Evolutionary conservation across 768 basidiomycete genomes (phyloP), one percentile per base, ranked within the genome.

Genomic region (Suillus hirtellus): DNA sequence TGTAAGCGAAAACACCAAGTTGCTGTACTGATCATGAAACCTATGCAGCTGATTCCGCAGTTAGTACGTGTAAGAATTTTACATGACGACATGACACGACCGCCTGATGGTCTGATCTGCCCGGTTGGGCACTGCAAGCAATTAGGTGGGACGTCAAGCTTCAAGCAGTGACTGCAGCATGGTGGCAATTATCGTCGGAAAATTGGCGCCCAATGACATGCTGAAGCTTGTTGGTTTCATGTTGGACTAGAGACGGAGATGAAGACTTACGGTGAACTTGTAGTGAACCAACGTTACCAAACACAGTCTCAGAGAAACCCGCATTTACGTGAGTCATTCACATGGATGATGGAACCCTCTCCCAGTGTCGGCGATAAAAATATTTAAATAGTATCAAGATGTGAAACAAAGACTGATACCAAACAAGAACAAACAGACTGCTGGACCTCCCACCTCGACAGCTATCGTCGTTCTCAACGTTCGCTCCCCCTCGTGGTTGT

Each of bases 401-500:
- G 4, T 42, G 43, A 50, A 61, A 66, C 59, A 62, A 68, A 66
- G 50, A 52, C 24, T 12, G 27, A 5, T 7, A 10, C 60, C 49
- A 74, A 75, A 75, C 64, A 74, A 37, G 2, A 6, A 42, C 65
- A 73, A 75, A 74, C 58, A 67, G n/a, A 63, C 53, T 31, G 44
- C 65, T 62, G 54, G 60, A 9, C 63, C 68, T 60, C 65, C 52
- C 65, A 63, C 64, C 71, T 76, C 61, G 69, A 80, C 81, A 66
- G 70, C 76, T 17, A 31, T 27, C 52, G 71, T 81, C 60, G 71
- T 79, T 66, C 81, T 63, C 38, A 61, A 55, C 52, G 72, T 69
- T 61, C 50, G 42, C 56, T 58, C 49, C 62, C 61, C 58, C 14
- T 35, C 62, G 65, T 66, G 63, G 62, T 50, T 54, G 58, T 49